These are phyloP conservation scores for Gynochthodes officinalis DNA, from an alignment of 257 asterid species.

Conservation along the genomic window DNA sequence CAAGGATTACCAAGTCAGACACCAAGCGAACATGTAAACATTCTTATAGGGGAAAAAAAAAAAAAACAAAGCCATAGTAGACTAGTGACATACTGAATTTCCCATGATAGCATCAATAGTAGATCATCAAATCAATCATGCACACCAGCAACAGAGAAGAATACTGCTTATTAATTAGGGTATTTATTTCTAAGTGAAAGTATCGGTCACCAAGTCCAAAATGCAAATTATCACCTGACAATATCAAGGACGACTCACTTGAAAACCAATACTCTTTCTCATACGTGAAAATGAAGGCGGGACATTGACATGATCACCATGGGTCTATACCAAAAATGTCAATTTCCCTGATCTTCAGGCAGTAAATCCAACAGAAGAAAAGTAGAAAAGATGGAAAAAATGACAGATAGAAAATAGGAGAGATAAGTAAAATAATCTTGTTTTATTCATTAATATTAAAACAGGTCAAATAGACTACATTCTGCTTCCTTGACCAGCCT, in stretches of 20 bases:
- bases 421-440: too few species aligned
- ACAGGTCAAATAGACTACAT: too few species aligned
- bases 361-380: neutral
- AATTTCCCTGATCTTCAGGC: neutral
- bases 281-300: neutral
- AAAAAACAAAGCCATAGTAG: neutral
- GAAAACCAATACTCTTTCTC: neutral
- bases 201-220: neutral
- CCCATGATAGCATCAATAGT: too few species aligned
- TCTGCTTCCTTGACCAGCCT: neutral
- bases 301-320: neutral
- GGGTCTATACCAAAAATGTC: neutral
- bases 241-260: neutral
- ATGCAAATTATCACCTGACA: neutral
- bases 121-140: constrained; percentile 2
- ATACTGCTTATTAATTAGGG: neutral
- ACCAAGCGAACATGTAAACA: neutral
- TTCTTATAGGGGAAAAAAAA: neutral
- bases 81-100: too few species aligned
- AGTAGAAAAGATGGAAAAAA: neutral
- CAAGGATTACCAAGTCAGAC: neutral
- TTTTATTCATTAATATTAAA: neutral
- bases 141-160: neutral
- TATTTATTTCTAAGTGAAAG: neutral
- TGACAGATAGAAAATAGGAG: neutral